Conservation (phyloP, 1,139 yeast genomes). For the Yamadazyma mexicana region DNA sequence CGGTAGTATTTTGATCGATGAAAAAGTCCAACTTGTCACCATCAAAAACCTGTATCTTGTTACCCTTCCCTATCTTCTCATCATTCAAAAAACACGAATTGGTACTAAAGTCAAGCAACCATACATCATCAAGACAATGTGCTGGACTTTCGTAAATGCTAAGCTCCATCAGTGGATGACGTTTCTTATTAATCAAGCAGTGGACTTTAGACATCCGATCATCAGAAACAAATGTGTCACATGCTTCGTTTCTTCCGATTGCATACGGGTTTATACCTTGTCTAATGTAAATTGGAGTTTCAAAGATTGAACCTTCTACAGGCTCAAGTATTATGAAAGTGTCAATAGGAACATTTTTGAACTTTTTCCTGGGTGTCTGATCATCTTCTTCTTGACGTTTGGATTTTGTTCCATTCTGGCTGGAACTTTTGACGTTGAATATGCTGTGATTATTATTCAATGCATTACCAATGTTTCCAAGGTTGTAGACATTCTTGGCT, state of each 20-base stretch:
- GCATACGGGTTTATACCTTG: slow-evolving; percentile 65
- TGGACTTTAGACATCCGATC: slow-evolving; percentile 82
- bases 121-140: slow-evolving; percentile 67
- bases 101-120: slow-evolving; percentile 79
- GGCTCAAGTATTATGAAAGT: slow-evolving; percentile 36
- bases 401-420: background rate
- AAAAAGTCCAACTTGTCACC: slow-evolving; percentile 69
- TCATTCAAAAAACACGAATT: slow-evolving; percentile 77
- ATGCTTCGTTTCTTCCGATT: slow-evolving; percentile 63
- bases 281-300: slow-evolving; percentile 52
- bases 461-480: background rate
- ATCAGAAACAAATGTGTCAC: slow-evolving; percentile 63
- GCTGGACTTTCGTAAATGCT: slow-evolving; percentile 68
- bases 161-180: slow-evolving; percentile 53
- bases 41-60: slow-evolving; percentile 58
- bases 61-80: slow-evolving; percentile 56
- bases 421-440: background rate
- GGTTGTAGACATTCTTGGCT: slow-evolving; percentile 11
- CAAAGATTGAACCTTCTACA: slow-evolving; percentile 25
- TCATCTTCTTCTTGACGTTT: background rate
- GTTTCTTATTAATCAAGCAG: slow-evolving; percentile 62
- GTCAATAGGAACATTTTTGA: slow-evolving; percentile 21
- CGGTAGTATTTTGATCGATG: slow-evolving; percentile 53
- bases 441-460: background rate
- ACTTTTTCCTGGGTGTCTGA: slow-evolving; percentile 6